These are phyloP conservation scores for Phytophthora fragariaefolia DNA, from an alignment of 352 stramenopile genomes.

Conservation along the genomic window DNA sequence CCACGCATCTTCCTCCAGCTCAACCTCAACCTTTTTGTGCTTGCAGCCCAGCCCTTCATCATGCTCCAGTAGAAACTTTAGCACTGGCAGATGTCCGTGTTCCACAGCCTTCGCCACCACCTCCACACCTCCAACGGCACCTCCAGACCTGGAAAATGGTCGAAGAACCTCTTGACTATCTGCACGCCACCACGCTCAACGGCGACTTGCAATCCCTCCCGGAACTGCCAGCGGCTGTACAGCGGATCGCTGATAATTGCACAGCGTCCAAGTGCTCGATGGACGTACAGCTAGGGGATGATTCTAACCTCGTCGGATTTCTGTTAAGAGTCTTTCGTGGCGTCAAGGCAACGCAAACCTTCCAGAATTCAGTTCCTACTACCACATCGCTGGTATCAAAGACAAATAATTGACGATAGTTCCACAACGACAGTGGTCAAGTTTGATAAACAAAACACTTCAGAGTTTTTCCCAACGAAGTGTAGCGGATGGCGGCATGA, in stretches of 20 bases:
- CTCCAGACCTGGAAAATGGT: not conserved
- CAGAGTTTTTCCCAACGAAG: too few species aligned
- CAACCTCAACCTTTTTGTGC: not conserved
- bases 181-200: not conserved
- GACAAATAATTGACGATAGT: too few species aligned
- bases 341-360: too few species aligned
- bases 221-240: constrained; percentile 29
- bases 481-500: too few species aligned
- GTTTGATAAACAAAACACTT: too few species aligned
- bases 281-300: not conserved
- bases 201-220: not conserved
- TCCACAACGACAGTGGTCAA: too few species aligned
- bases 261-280: not conserved
- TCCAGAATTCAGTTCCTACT: too few species aligned
- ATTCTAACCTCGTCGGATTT: too few species aligned
- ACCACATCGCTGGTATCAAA: too few species aligned
- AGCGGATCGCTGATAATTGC: not conserved
- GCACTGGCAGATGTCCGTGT: not conserved
- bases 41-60: not conserved
- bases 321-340: too few species aligned
- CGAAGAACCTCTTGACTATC: not conserved
- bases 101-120: not conserved
- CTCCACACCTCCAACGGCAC: not conserved
- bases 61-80: not conserved
- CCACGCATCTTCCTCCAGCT: not conserved